Base-by-base conservation (phyloP, 2,329 filamentous ascomycete species). In the Thelonectria olida region DNA sequence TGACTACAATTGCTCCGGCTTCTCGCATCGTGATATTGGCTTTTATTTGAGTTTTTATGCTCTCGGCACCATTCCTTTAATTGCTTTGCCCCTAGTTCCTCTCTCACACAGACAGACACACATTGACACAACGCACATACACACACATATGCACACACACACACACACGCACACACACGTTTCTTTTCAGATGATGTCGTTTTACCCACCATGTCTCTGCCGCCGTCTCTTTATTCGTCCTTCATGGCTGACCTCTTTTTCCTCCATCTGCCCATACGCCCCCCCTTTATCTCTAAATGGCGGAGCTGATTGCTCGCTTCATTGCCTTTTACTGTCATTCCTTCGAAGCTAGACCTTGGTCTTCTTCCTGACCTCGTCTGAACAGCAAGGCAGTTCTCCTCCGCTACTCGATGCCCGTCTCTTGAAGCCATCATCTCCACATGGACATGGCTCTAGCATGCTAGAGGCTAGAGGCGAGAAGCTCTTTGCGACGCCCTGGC, bases 171-270 rank as follows among this genome's bases (percentile, higher is more conserved):
- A 56, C 61, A 58, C 61, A 61, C 61, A 61, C 55, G 28, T 48
- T 53, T 38, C 49, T 48, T 23, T 54, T 60, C 28, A 31, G 28
- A 31, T 63, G 58, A 61, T 68, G 62, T 64, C 68, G 68, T 71
- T 71, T 70, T 71, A 71, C 68, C 66, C 68, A 71, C 68, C 68
- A 64, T 71, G 68, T 71, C 68, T 71, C 65, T 71, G 62, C 38
- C 52, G 15, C 58, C 36, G 45, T 44, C 42, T 57, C 57, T 62
- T 60, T 34, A 68, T 68, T 71, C 68, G 66, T 63, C 65, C 58
- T 12, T 22, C 38, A 7, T 17, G 7, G 54, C 27, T 27, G 31
- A 42, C 36, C 47, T 39, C 49, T 39, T 54, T 51, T 54, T 59
- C 45, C 50, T 38, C 5, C 13, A 7, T 15, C n/a, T 15, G 13